Conservation (phyloP, 495 filamentous ascomycete genomes). For the Mycothermus thermophilus region DNA sequence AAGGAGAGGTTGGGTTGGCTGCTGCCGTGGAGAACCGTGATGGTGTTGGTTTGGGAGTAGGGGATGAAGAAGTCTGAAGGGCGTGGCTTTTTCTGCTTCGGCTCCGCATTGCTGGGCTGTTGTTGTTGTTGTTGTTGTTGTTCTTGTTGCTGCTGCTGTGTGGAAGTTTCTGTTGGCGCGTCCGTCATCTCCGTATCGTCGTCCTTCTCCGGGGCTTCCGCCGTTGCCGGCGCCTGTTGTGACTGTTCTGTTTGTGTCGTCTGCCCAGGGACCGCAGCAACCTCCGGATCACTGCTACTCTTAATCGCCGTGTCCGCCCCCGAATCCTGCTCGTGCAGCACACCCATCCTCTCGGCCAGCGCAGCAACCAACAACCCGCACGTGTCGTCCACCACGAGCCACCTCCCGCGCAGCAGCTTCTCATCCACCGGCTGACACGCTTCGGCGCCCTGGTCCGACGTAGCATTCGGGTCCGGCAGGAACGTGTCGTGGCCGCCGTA, state of each 20-base stretch:
- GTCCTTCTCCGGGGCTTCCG: background rate
- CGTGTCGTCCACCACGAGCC: conserved; percentile 83
- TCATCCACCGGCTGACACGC: conserved; percentile 9
- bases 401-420: conserved; percentile 43
- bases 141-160: too few relatives aligned
- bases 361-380: conserved; percentile 76
- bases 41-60: conserved; percentile 56
- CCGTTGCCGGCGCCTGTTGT: background rate
- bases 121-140: too few relatives aligned
- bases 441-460: conserved; percentile 14
- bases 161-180: too few relatives aligned
- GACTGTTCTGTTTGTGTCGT: background rate
- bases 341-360: conserved; percentile 81
- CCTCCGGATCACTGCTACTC: background rate
- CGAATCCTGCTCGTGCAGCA: conserved; percentile 40
- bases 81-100: conserved; percentile 18
- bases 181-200: conserved; percentile 13
- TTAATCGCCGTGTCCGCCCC: background rate
- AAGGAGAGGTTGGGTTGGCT: conserved; percentile 78
- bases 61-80: conserved; percentile 23
- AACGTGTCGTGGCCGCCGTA: conserved; percentile 27
- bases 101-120: conserved; percentile 1
- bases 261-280: background rate
- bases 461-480: conserved; percentile 17
- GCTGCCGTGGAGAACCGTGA: conserved; percentile 79